These are phyloP conservation scores for Tuber magnatum DNA, from an alignment of 495 filamentous ascomycete genomes.

Conservation along the genomic window DNA sequence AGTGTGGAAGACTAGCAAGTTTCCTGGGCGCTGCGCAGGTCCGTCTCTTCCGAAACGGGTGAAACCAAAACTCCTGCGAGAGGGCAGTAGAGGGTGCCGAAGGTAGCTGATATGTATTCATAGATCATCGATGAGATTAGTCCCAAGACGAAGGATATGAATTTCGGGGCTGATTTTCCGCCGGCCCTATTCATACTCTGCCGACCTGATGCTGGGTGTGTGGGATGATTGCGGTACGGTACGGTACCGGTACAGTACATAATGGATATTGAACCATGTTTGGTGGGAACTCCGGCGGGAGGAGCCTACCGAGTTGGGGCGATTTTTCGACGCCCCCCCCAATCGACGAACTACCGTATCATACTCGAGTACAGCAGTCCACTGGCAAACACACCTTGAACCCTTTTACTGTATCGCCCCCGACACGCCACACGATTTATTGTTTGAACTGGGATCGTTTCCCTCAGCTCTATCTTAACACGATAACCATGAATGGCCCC, in stretches of 20 bases:
- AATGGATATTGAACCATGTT: background rate
- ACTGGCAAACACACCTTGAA: background rate
- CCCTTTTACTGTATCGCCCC: background rate
- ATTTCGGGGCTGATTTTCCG: background rate
- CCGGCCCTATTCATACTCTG: background rate
- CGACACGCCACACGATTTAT: background rate
- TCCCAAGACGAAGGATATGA: constrained; percentile 55
- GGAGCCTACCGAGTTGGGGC: background rate
- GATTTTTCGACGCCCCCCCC: background rate
- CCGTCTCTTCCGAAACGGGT: constrained; percentile 26
- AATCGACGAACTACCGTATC: background rate
- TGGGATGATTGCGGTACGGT: background rate
- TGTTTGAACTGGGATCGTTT: background rate
- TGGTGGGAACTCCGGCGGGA: background rate
- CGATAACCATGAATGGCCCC: background rate
- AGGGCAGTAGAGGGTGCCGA: background rate
- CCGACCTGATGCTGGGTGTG: background rate
- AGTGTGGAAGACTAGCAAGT: constrained; percentile 59
- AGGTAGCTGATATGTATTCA: background rate
- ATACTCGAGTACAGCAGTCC: too few species aligned
- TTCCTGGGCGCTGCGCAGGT: constrained; percentile 53
- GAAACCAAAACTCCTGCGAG: background rate
- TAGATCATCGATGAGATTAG: constrained; percentile 62
- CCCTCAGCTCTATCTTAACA: background rate
- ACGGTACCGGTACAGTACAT: background rate